Evolutionary conservation across 2,329 filamentous ascomycete genomes (phyloP), one percentile per base, ranked within the genome.

Genomic region (Pestalotiopsis fici): DNA sequence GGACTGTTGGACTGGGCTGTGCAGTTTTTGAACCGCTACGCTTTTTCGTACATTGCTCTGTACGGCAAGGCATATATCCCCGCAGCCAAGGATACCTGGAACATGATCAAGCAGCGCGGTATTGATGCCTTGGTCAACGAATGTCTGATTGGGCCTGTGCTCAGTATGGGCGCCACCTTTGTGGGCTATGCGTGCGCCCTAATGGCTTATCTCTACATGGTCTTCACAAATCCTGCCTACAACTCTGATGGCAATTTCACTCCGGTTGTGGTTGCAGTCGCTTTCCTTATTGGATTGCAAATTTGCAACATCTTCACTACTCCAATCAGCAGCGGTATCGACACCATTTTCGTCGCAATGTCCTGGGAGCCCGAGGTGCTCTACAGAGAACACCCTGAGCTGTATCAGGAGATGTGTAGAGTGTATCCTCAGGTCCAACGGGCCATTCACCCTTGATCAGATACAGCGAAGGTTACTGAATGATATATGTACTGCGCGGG

Each of bases 71-170:
- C 92, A 0, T 98, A 98, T 77, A 87, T 98, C 65, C 85, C 89
- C 1, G 93, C 94, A 0, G 94, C 95, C 43, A 97, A 97, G 81
- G 93, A 93, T 73, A 23, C 60, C n/a, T 59, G 13, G 25, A 83
- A 78, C 67, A 93, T 97, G 92, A 95, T 97, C 83, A 95, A 94
- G 78, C 89, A 97, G 75, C 93, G 95, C 37, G 95, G 95, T 31
- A 91, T 98, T 68, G 95, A 98, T 74, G 94, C 93, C 0, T 87
- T 98, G 1, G 87, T 97, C 73, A 97, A 97, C 75, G 93, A 97
- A 77, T 97, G 93, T 71, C 87, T 97, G 47, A 91, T 94, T 65
- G 91, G 90, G 0, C 90, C 91, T 0, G 91, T 93, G 0, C 82
- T 87, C 27, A 73, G 72, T 13, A 75, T 77, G 73, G 75, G 75